Conservation (phyloP, 805 yeast species). For the Cyberlindnera maritima region DNA sequence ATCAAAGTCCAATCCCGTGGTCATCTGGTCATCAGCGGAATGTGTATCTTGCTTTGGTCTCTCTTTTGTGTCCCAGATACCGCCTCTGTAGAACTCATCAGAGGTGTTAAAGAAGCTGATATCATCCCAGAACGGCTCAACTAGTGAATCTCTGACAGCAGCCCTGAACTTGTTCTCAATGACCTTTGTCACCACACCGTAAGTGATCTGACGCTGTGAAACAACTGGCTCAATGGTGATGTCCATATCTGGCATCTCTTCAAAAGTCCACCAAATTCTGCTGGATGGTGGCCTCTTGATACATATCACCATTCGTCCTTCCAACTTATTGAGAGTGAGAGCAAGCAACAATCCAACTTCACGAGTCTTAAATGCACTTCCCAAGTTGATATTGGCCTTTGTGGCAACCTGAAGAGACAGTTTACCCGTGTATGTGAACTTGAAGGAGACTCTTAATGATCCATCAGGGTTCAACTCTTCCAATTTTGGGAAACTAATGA, state of each 20-base stretch:
- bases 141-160: constrained; percentile 75
- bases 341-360: constrained; percentile 75
- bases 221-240: constrained; percentile 87
- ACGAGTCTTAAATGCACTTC: constrained; percentile 66
- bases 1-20: constrained; percentile 1
- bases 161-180: constrained; percentile 78
- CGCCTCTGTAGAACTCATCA: constrained; percentile 81
- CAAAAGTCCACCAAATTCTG: constrained; percentile 89
- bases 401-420: constrained; percentile 77
- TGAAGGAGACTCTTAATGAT: constrained; percentile 54
- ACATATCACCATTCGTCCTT: constrained; percentile 68
- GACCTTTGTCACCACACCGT: constrained; percentile 73
- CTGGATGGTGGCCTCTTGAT: constrained; percentile 90
- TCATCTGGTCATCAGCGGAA: constrained; percentile 3
- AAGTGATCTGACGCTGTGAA: constrained; percentile 77
- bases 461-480: constrained; percentile 80
- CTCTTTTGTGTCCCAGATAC: constrained; percentile 71
- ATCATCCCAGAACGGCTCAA: constrained; percentile 88
- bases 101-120: constrained; percentile 63
- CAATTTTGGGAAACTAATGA: constrained; percentile 68
- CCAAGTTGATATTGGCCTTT: constrained; percentile 70
- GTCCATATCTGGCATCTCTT: constrained; percentile 70
- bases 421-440: constrained; percentile 72
- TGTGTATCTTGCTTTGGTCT: constrained; percentile 19
- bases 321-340: constrained; percentile 61